Conservation (phyloP, 2,329 filamentous ascomycete genomes). For the Alternaria novae-zelandiae region DNA sequence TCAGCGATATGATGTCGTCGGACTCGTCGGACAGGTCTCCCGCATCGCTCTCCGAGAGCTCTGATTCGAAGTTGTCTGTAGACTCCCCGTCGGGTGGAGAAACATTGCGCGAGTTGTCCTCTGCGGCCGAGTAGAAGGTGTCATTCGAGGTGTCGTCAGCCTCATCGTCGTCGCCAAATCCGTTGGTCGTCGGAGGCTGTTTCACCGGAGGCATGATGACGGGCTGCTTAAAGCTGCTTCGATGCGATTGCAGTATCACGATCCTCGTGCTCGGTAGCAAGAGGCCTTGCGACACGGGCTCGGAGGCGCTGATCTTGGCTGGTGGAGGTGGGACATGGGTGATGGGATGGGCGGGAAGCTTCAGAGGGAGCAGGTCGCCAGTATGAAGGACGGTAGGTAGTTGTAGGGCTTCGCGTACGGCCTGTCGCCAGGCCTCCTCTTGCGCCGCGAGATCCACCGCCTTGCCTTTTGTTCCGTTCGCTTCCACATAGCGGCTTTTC, state of each 20-base stretch:
- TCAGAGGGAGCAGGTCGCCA: constrained; percentile 81
- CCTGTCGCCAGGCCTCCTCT: constrained; percentile 45
- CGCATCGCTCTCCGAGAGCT: constrained; percentile 69
- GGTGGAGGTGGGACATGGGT: constrained; percentile 85
- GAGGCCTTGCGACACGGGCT: constrained; percentile 89
- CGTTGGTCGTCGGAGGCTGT: constrained; percentile 62
- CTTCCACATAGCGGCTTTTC: constrained; percentile 39
- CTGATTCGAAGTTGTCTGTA: constrained; percentile 58
- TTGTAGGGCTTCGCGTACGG: constrained; percentile 75
- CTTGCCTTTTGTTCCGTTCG: constrained; percentile 47
- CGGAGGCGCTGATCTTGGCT: constrained; percentile 88
- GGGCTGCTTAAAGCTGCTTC: constrained; percentile 58
- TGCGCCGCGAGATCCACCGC: constrained; percentile 33
- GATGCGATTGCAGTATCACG: constrained; percentile 72
- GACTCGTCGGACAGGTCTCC: constrained; percentile 88
- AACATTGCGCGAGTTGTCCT: constrained; percentile 63
- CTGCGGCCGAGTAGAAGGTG: constrained; percentile 89
- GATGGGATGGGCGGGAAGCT: constrained; percentile 78
- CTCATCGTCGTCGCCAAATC: constrained; percentile 68
- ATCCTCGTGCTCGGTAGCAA: constrained; percentile 81
- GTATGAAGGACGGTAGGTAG: constrained; percentile 79
- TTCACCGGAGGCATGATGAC: constrained; percentile 50
- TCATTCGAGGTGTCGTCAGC: constrained; percentile 90
- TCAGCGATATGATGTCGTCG: constrained; percentile 91
- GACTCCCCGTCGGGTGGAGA: constrained; percentile 51